phyloP scores from a whole-genome alignment of 306 rosid genomes.

The Lablab purpureus region DNA sequence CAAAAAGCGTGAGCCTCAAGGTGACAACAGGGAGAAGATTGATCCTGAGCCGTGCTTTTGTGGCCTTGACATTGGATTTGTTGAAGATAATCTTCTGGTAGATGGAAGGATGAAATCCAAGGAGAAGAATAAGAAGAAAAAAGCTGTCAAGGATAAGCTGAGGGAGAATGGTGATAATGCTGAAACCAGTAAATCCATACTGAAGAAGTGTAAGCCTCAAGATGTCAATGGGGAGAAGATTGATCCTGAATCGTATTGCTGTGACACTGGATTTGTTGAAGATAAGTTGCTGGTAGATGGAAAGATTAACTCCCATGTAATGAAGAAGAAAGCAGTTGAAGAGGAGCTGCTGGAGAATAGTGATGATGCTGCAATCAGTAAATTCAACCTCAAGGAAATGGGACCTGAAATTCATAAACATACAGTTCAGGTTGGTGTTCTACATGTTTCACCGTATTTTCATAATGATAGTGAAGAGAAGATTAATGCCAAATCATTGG shows the following conservation, averaged over 20 bases:
- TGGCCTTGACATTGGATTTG: not conserved
- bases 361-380: not conserved
- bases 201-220: not conserved
- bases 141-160: not conserved
- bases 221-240: not conserved
- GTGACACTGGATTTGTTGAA: not conserved
- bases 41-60: not conserved
- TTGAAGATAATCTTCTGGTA: not conserved
- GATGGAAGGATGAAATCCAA: not conserved
- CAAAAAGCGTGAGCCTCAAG: not conserved
- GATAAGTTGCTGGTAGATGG: not conserved
- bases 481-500: not conserved
- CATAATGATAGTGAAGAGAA: not conserved
- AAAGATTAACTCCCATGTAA: not conserved
- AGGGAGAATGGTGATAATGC: not conserved
- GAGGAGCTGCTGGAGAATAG: not conserved
- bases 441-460: constrained; percentile 18
- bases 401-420: not conserved
- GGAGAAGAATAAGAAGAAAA: not conserved
- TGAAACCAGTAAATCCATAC: not conserved
- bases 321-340: not conserved
- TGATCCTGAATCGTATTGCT: not conserved
- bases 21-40: not conserved
- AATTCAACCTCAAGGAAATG: not conserved
- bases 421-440: not conserved